A percentile compares a stretch with the other conserved stretches of the same genome.
phyloP scores from a whole-genome alignment of 202 grass and related monocot genomes.

The Zizania palustris region DNA sequence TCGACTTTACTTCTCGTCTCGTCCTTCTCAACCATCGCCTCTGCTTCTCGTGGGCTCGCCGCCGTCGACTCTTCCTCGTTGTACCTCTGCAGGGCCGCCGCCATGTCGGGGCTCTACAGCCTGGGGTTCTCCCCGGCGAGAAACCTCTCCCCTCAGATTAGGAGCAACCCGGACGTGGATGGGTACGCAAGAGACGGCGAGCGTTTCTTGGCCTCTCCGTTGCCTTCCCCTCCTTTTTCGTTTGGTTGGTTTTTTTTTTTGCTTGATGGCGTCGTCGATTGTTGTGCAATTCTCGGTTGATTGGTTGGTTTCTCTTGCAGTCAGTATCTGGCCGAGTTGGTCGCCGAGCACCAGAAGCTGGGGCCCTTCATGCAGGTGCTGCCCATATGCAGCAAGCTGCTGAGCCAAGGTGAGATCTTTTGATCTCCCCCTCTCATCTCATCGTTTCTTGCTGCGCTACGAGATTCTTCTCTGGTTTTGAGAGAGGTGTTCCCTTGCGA shows the following conservation, averaged over 20 bases:
- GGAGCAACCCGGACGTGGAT: conserved; percentile 73
- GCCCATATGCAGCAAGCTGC: conserved; percentile 86
- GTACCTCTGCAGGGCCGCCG: conserved; percentile 7
- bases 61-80: too few species aligned
- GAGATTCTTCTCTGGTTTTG: conserved; percentile 28
- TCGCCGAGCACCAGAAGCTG: conserved; percentile 93
- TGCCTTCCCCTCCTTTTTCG: neutral
- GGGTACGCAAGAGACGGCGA: conserved; percentile 54
- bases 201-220: neutral
- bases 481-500: conserved; percentile 30
- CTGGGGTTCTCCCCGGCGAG: conserved; percentile 90
- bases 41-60: too few species aligned
- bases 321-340: conserved; percentile 87
- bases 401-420: conserved; percentile 85
- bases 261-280: conserved; percentile 24
- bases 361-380: conserved; percentile 97
- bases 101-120: conserved; percentile 87
- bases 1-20: conserved; percentile 13
- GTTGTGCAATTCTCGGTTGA: neutral
- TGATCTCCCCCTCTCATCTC: conserved; percentile 28
- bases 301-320: conserved; percentile 45
- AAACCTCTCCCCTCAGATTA: conserved; percentile 93
- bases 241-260: neutral
- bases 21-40: conserved; percentile 4
- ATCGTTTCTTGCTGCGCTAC: conserved; percentile 29